phyloP scores from a whole-genome alignment of 2,329 filamentous ascomycete species.

The Colletotrichum zoysiae region DNA sequence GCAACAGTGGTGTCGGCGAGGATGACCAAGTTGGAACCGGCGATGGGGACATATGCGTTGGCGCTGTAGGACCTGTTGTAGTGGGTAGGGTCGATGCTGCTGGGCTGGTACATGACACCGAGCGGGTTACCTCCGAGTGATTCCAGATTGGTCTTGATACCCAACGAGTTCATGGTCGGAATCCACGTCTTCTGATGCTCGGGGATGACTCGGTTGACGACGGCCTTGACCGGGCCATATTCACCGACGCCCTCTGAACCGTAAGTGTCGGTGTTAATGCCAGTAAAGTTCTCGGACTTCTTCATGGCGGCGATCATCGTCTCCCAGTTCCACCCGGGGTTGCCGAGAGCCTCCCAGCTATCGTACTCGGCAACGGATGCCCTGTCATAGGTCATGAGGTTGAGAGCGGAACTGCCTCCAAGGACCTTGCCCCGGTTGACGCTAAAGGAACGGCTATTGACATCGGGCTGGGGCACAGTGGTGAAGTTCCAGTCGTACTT shows the following conservation, averaged over 20 bases:
- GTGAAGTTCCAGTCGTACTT: conserved; percentile 56
- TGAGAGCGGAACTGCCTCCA: conserved; percentile 60
- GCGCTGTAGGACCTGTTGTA: conserved; percentile 62
- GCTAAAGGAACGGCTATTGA: conserved; percentile 53
- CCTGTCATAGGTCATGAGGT: conserved; percentile 55
- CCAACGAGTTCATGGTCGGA: conserved; percentile 60
- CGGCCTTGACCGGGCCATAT: conserved; percentile 46
- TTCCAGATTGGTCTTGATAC: conserved; percentile 55
- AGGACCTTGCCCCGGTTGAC: conserved; percentile 60
- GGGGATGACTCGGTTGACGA: conserved; percentile 57
- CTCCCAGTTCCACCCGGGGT: conserved; percentile 53
- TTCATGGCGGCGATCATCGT: conserved; percentile 51
- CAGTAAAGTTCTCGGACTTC: conserved; percentile 48
- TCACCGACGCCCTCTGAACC: conserved; percentile 43
- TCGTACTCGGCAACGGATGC: conserved; percentile 50
- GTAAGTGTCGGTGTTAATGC: conserved; percentile 41
- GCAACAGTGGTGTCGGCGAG: conserved; percentile 52
- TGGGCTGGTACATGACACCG: conserved; percentile 64
- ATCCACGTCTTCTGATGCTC: conserved; percentile 58
- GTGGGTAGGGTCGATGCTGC: conserved; percentile 60
- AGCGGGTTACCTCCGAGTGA: conserved; percentile 63
- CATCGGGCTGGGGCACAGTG: conserved; percentile 53
- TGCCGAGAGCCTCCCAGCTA: conserved; percentile 52
- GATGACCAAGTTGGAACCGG: conserved; percentile 57
- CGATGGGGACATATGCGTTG: conserved; percentile 58